Percentiles rank a stretch among this genome's conserved stretches.
These are phyloP conservation scores for Cryptococcus depauperatus DNA, from an alignment of 1,284 basidiomycete species.

Conservation along the genomic window DNA sequence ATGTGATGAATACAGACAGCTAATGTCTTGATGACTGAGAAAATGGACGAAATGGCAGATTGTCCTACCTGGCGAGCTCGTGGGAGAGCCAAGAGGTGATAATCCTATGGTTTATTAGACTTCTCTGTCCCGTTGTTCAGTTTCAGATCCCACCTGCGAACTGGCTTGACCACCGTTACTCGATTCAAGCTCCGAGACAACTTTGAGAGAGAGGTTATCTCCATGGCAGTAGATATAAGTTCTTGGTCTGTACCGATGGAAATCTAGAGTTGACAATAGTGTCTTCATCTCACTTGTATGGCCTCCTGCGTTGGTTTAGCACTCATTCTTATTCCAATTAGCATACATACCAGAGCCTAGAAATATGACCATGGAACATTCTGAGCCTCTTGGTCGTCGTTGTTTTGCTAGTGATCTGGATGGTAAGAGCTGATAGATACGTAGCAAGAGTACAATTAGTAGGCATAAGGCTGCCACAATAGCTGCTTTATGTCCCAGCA, in stretches of 20 bases:
- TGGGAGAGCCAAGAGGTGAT: slow-evolving; percentile 58
- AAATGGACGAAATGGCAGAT: slow-evolving; percentile 57
- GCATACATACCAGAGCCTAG: slow-evolving; percentile 53
- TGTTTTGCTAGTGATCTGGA: neutral
- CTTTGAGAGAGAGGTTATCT: slow-evolving; percentile 53
- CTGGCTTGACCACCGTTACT: slow-evolving; percentile 24
- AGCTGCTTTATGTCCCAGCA: too few species aligned
- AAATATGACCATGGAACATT: slow-evolving; percentile 51
- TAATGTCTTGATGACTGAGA: slow-evolving; percentile 59
- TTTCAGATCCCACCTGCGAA: neutral
- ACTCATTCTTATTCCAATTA: neutral
- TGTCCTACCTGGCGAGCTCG: slow-evolving; percentile 81
- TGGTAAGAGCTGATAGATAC: slow-evolving; percentile 24
- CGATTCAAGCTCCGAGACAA: slow-evolving; percentile 54
- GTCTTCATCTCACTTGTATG: slow-evolving; percentile 84
- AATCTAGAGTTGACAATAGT: slow-evolving; percentile 68
- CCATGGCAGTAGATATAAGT: slow-evolving; percentile 77
- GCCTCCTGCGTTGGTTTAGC: slow-evolving; percentile 64
- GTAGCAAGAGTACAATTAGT: slow-evolving; percentile 10
- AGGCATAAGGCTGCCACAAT: too few species aligned
- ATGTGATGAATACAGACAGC: slow-evolving; percentile 53
- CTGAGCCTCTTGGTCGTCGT: neutral
- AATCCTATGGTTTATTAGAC: too few species aligned
- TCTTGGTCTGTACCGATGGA: slow-evolving; percentile 63
- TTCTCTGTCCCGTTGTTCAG: too few species aligned